Base-by-base conservation (phyloP, 495 filamentous ascomycete genomes). In the Bacidia gigantensis region DNA sequence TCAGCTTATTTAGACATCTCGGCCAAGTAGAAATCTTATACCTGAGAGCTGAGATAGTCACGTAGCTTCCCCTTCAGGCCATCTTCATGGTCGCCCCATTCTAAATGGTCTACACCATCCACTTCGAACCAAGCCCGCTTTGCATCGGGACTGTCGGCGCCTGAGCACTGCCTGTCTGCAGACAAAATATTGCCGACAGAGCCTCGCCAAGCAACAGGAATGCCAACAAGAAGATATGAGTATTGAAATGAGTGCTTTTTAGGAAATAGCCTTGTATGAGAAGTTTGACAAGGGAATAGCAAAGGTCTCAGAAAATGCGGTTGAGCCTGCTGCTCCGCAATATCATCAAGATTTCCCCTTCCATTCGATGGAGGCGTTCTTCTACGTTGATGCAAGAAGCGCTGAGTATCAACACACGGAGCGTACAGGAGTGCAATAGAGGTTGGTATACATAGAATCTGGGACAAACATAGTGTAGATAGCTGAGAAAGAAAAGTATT, bases 231-330 rank as follows among this genome's bases (percentile, higher is more conserved):
- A 11, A 87, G 69, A 59, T 83, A 81, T 2, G 81, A 79, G 61
- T 84, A 84, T 11, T 68, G 70, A 60, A 86, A 86, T 0, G 68
- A 69, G 58, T 86, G 79, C 54, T 71, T 78, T 53, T 75, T 69
- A 0, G 82, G 84, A 55, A 78, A 77, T 17, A 81, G 58, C 32
- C 81, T 69, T 22, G 73, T 65, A 62, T 85, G 83, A 14, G 69
- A 77, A 11, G 80, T 84, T 45, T 64, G 64, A 55, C 76, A 77
- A 18, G 81, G 79, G 48, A 86, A 78, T 11, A 82, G 52, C 21
- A 73, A 51, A 7, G 75, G 73, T 32, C 56, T 52, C 20, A 62
- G 42, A 10, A 38, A 44, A 46, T 46, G 17, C 29, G 29, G 5
- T 7, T 7, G 7, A 35, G 29, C 7, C 29, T 5, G 7, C 29